phyloP scores from a whole-genome alignment of 176 grass and related monocot genomes.

The Leersia perrieri region DNA sequence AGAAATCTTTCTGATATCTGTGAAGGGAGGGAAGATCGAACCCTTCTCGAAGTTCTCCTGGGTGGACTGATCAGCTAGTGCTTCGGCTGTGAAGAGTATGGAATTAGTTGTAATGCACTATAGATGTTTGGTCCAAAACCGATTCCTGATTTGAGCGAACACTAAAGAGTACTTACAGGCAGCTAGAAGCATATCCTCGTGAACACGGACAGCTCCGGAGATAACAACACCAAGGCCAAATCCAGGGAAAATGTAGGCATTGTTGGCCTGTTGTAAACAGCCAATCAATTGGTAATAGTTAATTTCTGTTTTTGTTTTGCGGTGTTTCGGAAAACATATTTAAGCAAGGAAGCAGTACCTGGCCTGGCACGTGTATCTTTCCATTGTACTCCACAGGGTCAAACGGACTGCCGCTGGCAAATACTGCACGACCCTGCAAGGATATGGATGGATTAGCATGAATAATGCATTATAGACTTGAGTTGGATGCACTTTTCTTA shows the following conservation, averaged over 20 bases:
- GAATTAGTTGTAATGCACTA: not conserved
- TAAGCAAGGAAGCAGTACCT: constrained; percentile 52
- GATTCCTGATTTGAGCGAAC: not conserved
- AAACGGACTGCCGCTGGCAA: constrained; percentile 99
- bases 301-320: not conserved
- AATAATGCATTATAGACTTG: not conserved
- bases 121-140: not conserved
- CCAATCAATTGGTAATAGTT: constrained; percentile 22
- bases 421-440: constrained; percentile 77
- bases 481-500: not conserved
- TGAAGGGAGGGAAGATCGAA: constrained; percentile 88
- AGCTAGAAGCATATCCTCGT: constrained; percentile 96
- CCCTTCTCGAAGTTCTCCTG: constrained; percentile 71
- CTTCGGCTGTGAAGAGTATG: constrained; percentile 54
- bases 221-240: constrained; percentile 88
- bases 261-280: constrained; percentile 65
- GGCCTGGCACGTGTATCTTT: constrained; percentile 72
- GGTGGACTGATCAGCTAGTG: constrained; percentile 73
- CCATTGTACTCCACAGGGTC: constrained; percentile 74
- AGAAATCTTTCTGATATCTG: constrained; percentile 87
- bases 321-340: not conserved
- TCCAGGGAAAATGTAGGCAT: constrained; percentile 99
- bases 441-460: constrained; percentile 11
- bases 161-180: constrained; percentile 65
- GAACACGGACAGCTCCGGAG: constrained; percentile 83